Evolutionary conservation across 2,329 filamentous ascomycete species (phyloP).

Genomic region (Dactylonectria macrodidyma): DNA sequence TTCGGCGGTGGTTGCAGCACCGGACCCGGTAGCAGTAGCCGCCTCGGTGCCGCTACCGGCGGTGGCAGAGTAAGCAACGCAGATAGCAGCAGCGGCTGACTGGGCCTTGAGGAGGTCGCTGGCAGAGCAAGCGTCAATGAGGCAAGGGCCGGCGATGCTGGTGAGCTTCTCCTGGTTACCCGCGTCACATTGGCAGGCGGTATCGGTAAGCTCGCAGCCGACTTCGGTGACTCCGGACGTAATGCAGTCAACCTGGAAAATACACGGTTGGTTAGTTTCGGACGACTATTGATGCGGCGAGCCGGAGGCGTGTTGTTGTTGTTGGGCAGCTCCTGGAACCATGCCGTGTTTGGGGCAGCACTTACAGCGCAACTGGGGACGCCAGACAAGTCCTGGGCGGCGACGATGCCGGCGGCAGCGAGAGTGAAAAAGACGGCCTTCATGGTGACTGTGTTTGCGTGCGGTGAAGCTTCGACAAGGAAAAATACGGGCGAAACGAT

Average conservation of each 20-base stretch:
- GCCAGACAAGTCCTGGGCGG: conserved; percentile 56
- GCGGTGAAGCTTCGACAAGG: conserved; percentile 9
- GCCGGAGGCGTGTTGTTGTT: not conserved
- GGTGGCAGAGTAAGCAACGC: conserved; percentile 43
- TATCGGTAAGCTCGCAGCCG: conserved; percentile 55
- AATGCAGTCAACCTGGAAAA: conserved; percentile 53
- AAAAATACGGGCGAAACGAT: conserved; percentile 19
- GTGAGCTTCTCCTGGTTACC: conserved; percentile 51
- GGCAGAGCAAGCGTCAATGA: conserved; percentile 53
- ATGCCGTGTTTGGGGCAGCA: conserved; percentile 17
- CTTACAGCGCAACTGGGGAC: conserved; percentile 60
- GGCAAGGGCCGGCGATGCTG: conserved; percentile 50
- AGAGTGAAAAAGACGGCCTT: conserved; percentile 55
- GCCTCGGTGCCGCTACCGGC: conserved; percentile 27
- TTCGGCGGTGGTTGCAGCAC: conserved; percentile 9
- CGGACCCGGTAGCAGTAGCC: conserved; percentile 23
- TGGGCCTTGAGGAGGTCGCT: conserved; percentile 52
- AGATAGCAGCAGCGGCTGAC: conserved; percentile 50
- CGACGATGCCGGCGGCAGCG: conserved; percentile 53
- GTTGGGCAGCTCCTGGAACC: not conserved
- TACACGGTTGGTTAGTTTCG: conserved; percentile 12
- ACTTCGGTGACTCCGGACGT: conserved; percentile 51
- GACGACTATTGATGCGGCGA: not conserved
- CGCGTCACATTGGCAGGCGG: conserved; percentile 57
- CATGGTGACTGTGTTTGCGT: conserved; percentile 52